Percentiles rank a stretch among this genome's conserved stretches.
Conservation (phyloP, 805 yeast genomes). For the Myxozyma melibiosi region DNA sequence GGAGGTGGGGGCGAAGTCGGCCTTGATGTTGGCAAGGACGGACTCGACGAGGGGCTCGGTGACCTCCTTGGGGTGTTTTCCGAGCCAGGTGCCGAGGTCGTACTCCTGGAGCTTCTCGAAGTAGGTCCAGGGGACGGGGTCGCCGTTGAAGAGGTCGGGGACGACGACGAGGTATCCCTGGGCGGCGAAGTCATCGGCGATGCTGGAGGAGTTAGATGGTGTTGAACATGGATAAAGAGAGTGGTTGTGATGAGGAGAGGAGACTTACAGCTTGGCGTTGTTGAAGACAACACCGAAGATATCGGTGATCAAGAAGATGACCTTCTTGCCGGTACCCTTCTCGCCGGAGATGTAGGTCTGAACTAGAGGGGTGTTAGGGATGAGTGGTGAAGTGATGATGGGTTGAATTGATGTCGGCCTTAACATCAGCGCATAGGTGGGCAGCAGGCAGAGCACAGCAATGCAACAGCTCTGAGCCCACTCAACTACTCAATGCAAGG, state of each 20-base stretch:
- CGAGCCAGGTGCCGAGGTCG: constrained; percentile 53
- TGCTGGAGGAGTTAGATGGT: constrained; percentile 29
- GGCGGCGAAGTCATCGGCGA: constrained; percentile 55
- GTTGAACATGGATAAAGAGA: not conserved
- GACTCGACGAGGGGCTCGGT: constrained; percentile 53
- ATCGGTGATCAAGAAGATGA: constrained; percentile 67
- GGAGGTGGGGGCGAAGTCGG: constrained; percentile 51
- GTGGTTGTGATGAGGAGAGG: not conserved
- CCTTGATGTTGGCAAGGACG: constrained; percentile 51
- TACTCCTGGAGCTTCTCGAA: constrained; percentile 28
- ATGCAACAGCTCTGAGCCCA: too few species aligned
- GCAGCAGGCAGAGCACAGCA: too few species aligned
- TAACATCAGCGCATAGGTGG: too few species aligned
- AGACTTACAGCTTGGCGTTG: constrained; percentile 53
- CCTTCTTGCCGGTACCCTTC: constrained; percentile 47
- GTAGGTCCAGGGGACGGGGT: constrained; percentile 46
- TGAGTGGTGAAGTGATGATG: not conserved
- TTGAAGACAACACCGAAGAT: constrained; percentile 62
- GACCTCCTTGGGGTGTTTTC: constrained; percentile 53
- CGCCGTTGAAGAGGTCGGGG: constrained; percentile 74
- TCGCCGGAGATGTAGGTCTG: constrained; percentile 56
- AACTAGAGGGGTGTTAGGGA: constrained; percentile 15
- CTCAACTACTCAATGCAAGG: not conserved
- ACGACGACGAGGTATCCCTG: constrained; percentile 65
- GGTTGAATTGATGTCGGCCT: too few species aligned